A percentile compares a stretch with the other conserved stretches of the same genome.
Conservation (phyloP, 306 rosid genomes). For the Sesbania bispinosa region DNA sequence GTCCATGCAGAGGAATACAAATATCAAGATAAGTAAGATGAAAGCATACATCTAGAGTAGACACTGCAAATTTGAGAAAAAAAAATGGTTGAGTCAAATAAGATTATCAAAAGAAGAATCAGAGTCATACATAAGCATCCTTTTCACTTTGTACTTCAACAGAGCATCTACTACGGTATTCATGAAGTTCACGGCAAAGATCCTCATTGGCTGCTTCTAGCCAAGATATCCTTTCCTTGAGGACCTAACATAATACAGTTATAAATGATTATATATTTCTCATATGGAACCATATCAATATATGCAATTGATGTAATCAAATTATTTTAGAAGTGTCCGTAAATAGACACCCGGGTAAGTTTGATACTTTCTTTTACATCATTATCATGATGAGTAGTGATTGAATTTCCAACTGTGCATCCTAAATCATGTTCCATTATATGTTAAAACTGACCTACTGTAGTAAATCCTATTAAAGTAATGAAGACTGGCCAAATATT, state of each 20-base stretch:
- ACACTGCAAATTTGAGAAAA: not conserved
- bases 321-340: not conserved
- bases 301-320: not conserved
- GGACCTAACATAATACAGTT: conserved; percentile 52
- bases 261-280: conserved; percentile 17
- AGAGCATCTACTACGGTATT: conserved; percentile 65
- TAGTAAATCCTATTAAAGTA: conserved; percentile 2
- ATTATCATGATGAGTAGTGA: not conserved
- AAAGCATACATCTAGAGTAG: conserved; percentile 12
- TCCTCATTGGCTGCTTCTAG: conserved; percentile 97
- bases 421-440: conserved; percentile 1
- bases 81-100: not conserved
- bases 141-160: conserved; percentile 56
- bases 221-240: conserved; percentile 91
- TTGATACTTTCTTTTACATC: not conserved
- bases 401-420: conserved; percentile 14
- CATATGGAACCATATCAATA: not conserved
- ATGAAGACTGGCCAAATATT: conserved; percentile 16
- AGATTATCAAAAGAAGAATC: conserved; percentile 20
- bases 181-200: conserved; percentile 89
- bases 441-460: not conserved
- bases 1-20: not conserved
- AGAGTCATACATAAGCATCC: conserved; percentile 60
- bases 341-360: not conserved
- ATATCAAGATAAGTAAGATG: conserved; percentile 11